A percentile compares a stretch with the other conserved stretches of the same genome.
Conservation (phyloP, 805 yeast species). For the Candida parachauliodes region DNA sequence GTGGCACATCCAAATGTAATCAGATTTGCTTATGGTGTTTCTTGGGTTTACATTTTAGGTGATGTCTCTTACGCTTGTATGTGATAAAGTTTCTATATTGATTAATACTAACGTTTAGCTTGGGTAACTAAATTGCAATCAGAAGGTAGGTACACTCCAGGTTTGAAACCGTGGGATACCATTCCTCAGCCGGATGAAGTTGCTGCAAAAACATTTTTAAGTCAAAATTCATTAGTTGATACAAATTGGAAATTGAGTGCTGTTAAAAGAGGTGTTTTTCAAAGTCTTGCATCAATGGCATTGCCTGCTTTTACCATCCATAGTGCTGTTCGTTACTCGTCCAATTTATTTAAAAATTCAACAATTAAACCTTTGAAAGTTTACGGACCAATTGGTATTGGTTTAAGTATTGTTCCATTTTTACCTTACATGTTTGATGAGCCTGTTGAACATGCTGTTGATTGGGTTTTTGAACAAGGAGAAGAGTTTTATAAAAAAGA, state of each 20-base stretch:
- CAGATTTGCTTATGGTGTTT: slow-evolving; percentile 61
- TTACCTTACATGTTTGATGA: slow-evolving; percentile 78
- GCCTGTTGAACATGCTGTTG: slow-evolving; percentile 73
- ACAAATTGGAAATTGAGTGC: slow-evolving; percentile 67
- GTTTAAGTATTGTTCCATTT: slow-evolving; percentile 71
- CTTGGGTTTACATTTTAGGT: slow-evolving; percentile 73
- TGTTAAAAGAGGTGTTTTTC: slow-evolving; percentile 73
- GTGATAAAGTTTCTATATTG: slow-evolving; percentile 16
- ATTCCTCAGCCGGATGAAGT: slow-evolving; percentile 33
- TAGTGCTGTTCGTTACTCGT: slow-evolving; percentile 67
- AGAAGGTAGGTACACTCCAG: slow-evolving; percentile 60
- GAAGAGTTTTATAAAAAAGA: slow-evolving; percentile 22
- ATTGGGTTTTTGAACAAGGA: slow-evolving; percentile 54
- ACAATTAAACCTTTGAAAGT: slow-evolving; percentile 46
- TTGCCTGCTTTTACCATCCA: slow-evolving; percentile 85
- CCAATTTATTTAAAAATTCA: slow-evolving; percentile 55
- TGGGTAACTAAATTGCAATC: slow-evolving; percentile 68
- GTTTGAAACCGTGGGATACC: slow-evolving; percentile 65
- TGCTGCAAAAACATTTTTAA: slow-evolving; percentile 32
- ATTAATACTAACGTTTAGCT: slow-evolving; percentile 1
- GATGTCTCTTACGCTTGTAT: slow-evolving; percentile 62
- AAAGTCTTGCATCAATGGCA: slow-evolving; percentile 80
- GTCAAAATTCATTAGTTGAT: slow-evolving; percentile 30
- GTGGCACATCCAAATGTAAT: slow-evolving; percentile 72
- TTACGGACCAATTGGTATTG: slow-evolving; percentile 77